A percentile compares a stretch with the other conserved stretches of the same genome.
phyloP scores from a whole-genome alignment of 2,329 filamentous ascomycete species.

The Monilinia fructigena region DNA sequence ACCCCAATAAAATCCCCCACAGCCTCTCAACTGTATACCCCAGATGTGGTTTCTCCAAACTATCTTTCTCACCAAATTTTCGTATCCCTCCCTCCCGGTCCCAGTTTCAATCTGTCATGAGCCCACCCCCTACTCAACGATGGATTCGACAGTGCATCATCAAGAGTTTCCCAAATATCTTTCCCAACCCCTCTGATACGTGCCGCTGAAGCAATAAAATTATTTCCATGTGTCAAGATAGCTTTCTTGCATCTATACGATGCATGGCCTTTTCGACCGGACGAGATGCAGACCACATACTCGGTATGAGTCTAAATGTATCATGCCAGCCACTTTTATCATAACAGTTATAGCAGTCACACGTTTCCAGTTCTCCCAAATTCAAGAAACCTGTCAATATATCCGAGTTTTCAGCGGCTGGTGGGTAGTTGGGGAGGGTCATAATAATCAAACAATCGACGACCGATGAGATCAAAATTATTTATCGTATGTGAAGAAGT shows the following conservation, averaged over 20 bases:
- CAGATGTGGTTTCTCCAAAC: slow-evolving; percentile 38
- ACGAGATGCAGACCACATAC: slow-evolving; percentile 40
- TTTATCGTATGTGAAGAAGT: slow-evolving; percentile 15
- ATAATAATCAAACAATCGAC: slow-evolving; percentile 31
- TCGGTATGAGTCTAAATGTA: slow-evolving; percentile 41
- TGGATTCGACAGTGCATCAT: slow-evolving; percentile 32
- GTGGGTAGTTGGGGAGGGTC: slow-evolving; percentile 38
- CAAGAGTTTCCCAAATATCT: slow-evolving; percentile 36
- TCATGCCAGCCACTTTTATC: slow-evolving; percentile 46
- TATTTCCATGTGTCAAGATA: slow-evolving; percentile 47
- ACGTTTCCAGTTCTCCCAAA: slow-evolving; percentile 44
- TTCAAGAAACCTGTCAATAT: slow-evolving; percentile 45
- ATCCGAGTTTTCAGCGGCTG: slow-evolving; percentile 44
- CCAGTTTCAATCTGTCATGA: slow-evolving; percentile 34
- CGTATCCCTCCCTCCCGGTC: slow-evolving; percentile 25
- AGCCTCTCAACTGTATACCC: slow-evolving; percentile 43
- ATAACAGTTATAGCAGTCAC: slow-evolving; percentile 43
- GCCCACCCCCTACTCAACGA: slow-evolving; percentile 35
- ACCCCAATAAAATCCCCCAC: slow-evolving; percentile 43
- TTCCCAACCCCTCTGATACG: slow-evolving; percentile 43
- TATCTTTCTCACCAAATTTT: slow-evolving; percentile 32
- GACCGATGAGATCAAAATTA: slow-evolving; percentile 19
- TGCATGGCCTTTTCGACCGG: slow-evolving; percentile 29
- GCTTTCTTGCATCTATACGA: slow-evolving; percentile 38
- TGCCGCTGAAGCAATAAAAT: slow-evolving; percentile 47